phyloP scores from a whole-genome alignment of 108 stramenopile species.

The Skeletonema potamos region DNA sequence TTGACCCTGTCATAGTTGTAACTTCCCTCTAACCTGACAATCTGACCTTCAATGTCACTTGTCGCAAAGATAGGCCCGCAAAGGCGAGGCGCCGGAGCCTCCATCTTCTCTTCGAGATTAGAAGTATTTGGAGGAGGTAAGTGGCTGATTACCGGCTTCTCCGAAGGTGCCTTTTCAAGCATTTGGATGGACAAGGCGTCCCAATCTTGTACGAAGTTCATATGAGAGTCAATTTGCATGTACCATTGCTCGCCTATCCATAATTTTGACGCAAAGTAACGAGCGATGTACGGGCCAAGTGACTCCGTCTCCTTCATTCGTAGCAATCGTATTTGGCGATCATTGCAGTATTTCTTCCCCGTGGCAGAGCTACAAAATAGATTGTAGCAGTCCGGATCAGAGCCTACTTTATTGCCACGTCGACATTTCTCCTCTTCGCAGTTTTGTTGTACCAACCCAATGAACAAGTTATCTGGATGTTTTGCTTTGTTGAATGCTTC shows the following conservation, averaged over 20 bases:
- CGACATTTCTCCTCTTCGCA: conserved; percentile 81
- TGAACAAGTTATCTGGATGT: conserved; percentile 85
- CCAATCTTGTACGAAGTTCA: conserved; percentile 86
- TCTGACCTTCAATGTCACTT: conserved; percentile 85
- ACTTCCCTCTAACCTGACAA: conserved; percentile 81
- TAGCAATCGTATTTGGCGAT: conserved; percentile 75
- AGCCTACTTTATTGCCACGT: conserved; percentile 64
- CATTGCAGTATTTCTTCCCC: conserved; percentile 60
- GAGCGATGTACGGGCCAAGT: conserved; percentile 92
- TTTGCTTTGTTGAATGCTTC: conserved; percentile 85
- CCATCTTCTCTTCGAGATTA: conserved; percentile 51
- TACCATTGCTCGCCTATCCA: conserved; percentile 96
- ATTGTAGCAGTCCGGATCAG: conserved; percentile 74
- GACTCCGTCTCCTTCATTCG: conserved; percentile 90
- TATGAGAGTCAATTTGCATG: conserved; percentile 96
- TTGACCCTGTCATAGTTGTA: conserved; percentile 62
- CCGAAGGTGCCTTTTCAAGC: conserved; percentile 73
- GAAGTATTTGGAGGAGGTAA: conserved; percentile 81
- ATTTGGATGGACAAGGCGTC: conserved; percentile 80
- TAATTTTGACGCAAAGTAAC: conserved; percentile 90
- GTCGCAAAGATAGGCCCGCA: conserved; percentile 88
- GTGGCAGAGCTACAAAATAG: conserved; percentile 73
- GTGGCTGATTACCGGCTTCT: conserved; percentile 88
- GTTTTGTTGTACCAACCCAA: conserved; percentile 96
- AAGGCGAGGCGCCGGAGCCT: conserved; percentile 59